Conservation (phyloP, 1,139 yeast species). For the Kurtzmaniella natalensis region DNA sequence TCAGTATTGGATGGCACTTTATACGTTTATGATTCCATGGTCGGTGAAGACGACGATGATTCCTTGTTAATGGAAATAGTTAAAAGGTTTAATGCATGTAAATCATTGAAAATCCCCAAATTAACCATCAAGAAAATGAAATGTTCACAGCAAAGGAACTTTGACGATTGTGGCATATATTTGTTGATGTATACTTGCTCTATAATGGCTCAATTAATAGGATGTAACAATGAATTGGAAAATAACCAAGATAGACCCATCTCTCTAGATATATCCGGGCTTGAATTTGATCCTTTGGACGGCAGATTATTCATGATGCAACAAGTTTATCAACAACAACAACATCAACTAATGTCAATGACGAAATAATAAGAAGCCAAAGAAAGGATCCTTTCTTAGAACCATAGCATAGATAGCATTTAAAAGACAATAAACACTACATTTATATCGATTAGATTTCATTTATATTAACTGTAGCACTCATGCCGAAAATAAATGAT, state of each 20-base stretch:
- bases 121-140: slow-evolving; percentile 23
- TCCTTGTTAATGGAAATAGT: slow-evolving; percentile 20
- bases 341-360: too few relatives aligned
- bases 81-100: slow-evolving; percentile 20
- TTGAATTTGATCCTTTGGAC: slow-evolving; percentile 27
- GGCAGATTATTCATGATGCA: slow-evolving; percentile 25
- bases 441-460: too few relatives aligned
- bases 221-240: slow-evolving; percentile 7
- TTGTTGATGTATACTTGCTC: slow-evolving; percentile 38
- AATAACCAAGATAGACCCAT: slow-evolving; percentile 10
- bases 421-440: too few relatives aligned
- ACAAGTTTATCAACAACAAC: slow-evolving; percentile 12
- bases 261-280: slow-evolving; percentile 21
- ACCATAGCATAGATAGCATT: too few relatives aligned
- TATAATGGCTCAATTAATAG: slow-evolving; percentile 23
- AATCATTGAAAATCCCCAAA: slow-evolving; percentile 14
- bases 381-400: too few relatives aligned
- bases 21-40: slow-evolving; percentile 41
- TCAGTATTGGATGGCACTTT: slow-evolving; percentile 27
- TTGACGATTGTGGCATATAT: slow-evolving; percentile 46
- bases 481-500: slow-evolving; percentile 15
- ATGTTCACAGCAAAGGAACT: slow-evolving; percentile 42
- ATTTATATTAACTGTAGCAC: too few relatives aligned
- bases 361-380: too few relatives aligned
- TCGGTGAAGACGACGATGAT: slow-evolving; percentile 16